Evolutionary conservation across 2,329 filamentous ascomycete genomes (phyloP), one percentile per base, ranked within the genome.

Genomic region (Scedosporium minutisporum): DNA sequence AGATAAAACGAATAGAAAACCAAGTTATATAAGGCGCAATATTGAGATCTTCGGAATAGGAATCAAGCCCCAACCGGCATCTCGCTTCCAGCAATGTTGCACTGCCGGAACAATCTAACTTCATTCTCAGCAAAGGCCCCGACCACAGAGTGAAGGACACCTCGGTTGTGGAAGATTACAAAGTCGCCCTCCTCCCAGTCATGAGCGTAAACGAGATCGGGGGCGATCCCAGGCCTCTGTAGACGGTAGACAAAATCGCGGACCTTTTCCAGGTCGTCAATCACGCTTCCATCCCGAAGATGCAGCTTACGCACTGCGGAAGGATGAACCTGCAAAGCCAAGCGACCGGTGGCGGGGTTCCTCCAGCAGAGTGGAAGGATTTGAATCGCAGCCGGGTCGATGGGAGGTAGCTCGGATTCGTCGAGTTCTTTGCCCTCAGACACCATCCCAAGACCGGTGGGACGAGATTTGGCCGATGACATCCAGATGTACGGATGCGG

Each of bases 401-500:
- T 78, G 1, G 82, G 79, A 1, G 89, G 89, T 0, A 93, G 78
- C 4, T 88, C 80, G 2, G 75, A 74, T 0, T 78, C 60, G 0
- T 83, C 71, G 1, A 91, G 76, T 68, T 93, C 89, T 41, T 80
- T 79, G 57, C 78, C 82, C 63, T 90, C 85, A 0, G 85, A 87
- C 27, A 88, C 76, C 63, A 93, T 75, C n/a, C 89, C 90, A 0
- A 93, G 81, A 0, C 89, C 90, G 60, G 86, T 84, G 6, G 87
- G 77, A 16, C 83, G 83, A 46, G 87, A 87, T 68, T 83, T 84
- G 57, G 89, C 87, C 25, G 78, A 72, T 63, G 81, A 85, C 87
- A 93, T 93, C 89, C 89, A 93, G 65, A 93, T 84, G 73, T 93
- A 93, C 4, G 89, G 89, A 68, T 93, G 89, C 2, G 89, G 81